Evolutionary conservation across 139 green algal species (phyloP), one percentile per base, ranked within the genome.

Genomic region (Chlorella sp.): DNA sequence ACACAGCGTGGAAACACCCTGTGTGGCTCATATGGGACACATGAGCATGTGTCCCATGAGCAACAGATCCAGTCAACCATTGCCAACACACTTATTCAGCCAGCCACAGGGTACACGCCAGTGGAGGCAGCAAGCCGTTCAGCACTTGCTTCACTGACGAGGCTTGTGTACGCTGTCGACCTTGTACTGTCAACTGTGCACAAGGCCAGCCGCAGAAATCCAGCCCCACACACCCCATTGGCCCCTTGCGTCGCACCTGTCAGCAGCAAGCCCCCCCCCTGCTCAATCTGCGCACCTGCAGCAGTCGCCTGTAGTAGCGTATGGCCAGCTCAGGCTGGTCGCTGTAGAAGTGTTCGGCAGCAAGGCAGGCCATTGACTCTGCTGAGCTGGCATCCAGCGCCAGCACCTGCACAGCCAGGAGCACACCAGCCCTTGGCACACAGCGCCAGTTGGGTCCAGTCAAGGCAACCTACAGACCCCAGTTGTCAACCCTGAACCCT

Each of bases 281-380:
- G 14, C 29, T 71, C 0, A 50, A 91, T 51, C 87, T 75, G n/a
- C n/a, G n/a, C n/a, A n/a, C n/a, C n/a, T n/a, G n/a, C n/a, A n/a
- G n/a, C n/a, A n/a, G n/a, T n/a, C n/a, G n/a, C n/a, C n/a, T n/a
- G n/a, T n/a, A n/a, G n/a, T n/a, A n/a, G n/a, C n/a, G n/a, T 31
- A 95, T 84, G 30, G 88, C 88, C 2, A 93, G 81, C 80, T 95
- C 88, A 31, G 90, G 90, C 80, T 95, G 88, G 80, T 93, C 90
- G 20, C 78, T 89, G 82, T 95, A 93, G 69, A 93, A 95, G 74
- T 91, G 82, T 64, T 90, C 73, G 31, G 77, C 73, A 5, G 80
- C 88, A 50, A 93, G 74, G 74, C 88, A 95, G 14, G 90, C 85
- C 59, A 91, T 89, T 14, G 90, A 88, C 77, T 95, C 90, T 35